Conservation (phyloP, 1,139 yeast species). For the Yamadazyma taylorii region DNA sequence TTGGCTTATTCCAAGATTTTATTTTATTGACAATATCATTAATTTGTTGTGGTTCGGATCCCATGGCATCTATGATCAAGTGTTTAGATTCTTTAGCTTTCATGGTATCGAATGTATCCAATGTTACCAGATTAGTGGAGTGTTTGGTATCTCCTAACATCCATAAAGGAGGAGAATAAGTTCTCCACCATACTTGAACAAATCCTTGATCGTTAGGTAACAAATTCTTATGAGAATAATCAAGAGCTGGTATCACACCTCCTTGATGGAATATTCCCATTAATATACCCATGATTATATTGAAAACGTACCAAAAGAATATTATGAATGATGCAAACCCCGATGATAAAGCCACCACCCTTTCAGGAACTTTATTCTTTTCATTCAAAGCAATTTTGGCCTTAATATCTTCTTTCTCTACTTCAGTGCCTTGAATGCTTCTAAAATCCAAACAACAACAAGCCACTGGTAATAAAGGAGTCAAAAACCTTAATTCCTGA, state of each 20-base stretch:
- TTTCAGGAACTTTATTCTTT: neutral
- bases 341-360: neutral
- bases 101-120: conserved; percentile 15
- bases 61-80: conserved; percentile 56
- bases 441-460: conserved; percentile 59
- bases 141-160: conserved; percentile 47
- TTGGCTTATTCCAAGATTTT: conserved; percentile 7
- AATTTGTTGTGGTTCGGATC: conserved; percentile 33
- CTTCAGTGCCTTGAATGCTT: conserved; percentile 8
- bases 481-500: conserved; percentile 83
- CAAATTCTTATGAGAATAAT: conserved; percentile 23
- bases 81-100: conserved; percentile 9
- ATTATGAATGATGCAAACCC: conserved; percentile 23
- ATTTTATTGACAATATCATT: conserved; percentile 1
- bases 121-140: conserved; percentile 16
- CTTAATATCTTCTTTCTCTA: conserved; percentile 3
- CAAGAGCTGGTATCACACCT: conserved; percentile 75
- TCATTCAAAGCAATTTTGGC: conserved; percentile 1
- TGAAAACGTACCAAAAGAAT: conserved; percentile 64
- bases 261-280: conserved; percentile 90
- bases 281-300: conserved; percentile 54
- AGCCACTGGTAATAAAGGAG: conserved; percentile 74
- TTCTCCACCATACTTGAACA: conserved; percentile 84
- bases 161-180: conserved; percentile 94
- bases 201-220: conserved; percentile 9